Evolutionary conservation across 805 yeast genomes (phyloP).

Genomic region (Candida vartiovaarae): DNA sequence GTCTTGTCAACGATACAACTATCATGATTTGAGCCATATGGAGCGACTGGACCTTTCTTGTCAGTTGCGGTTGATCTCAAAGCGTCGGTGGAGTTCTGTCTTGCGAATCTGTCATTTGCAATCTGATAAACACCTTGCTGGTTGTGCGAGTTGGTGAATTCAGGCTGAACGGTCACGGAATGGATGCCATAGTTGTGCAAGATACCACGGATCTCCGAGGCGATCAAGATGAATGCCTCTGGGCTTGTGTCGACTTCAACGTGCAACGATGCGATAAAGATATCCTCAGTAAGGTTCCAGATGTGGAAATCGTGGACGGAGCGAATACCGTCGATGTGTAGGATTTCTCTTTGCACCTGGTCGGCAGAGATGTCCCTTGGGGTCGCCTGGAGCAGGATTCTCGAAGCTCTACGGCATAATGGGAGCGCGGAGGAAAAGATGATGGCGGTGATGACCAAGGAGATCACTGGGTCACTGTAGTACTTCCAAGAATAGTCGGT

Average conservation of each 20-base stretch:
- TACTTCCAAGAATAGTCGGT: slow-evolving; percentile 84
- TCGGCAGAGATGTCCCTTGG: slow-evolving; percentile 80
- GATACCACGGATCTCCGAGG: slow-evolving; percentile 67
- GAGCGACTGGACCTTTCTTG: slow-evolving; percentile 13
- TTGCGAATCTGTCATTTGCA: slow-evolving; percentile 26
- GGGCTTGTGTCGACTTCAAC: slow-evolving; percentile 64
- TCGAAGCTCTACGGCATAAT: slow-evolving; percentile 75
- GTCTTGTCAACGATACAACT: slow-evolving; percentile 47
- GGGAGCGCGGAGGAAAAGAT: slow-evolving; percentile 92
- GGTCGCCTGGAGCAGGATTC: slow-evolving; percentile 86
- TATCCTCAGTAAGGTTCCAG: slow-evolving; percentile 89
- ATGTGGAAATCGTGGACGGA: slow-evolving; percentile 94
- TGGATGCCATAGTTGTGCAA: slow-evolving; percentile 83
- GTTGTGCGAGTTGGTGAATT: slow-evolving; percentile 43
- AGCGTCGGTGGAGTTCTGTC: slow-evolving; percentile 12
- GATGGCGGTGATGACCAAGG: slow-evolving; percentile 77
- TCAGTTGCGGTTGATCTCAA: slow-evolving; percentile 1
- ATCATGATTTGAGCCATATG: slow-evolving; percentile 29
- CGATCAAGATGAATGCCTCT: slow-evolving; percentile 61
- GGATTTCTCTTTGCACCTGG: slow-evolving; percentile 60
- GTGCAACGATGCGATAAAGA: slow-evolving; percentile 83
- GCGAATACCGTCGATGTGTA: slow-evolving; percentile 61
- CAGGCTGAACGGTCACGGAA: slow-evolving; percentile 95
- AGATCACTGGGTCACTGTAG: slow-evolving; percentile 80
- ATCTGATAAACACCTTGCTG: slow-evolving; percentile 28